Conservation (phyloP, 73 alveolate species). For the Paramecium pentaurelia region DNA sequence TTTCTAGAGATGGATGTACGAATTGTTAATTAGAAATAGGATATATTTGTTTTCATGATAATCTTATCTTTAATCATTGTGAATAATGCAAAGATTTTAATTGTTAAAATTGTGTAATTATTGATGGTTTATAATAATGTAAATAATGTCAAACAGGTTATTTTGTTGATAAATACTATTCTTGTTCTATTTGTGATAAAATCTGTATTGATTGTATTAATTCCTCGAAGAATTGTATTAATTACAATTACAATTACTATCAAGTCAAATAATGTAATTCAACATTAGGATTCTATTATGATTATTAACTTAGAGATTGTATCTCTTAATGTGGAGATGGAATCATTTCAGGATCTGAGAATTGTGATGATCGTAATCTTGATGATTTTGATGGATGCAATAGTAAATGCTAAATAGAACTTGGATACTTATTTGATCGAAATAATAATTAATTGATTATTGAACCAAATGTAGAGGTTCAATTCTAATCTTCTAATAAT, state of each 20-base stretch:
- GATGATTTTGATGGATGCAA: background rate
- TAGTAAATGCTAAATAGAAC: background rate
- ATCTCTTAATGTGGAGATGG: background rate
- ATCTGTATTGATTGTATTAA: background rate
- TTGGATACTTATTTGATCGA: background rate
- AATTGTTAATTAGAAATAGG: background rate
- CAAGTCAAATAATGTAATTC: background rate
- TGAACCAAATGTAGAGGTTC: background rate
- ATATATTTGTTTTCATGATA: background rate
- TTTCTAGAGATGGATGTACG: background rate
- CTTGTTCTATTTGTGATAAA: background rate
- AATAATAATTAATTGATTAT: background rate
- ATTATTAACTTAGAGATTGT: background rate
- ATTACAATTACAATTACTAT: background rate
- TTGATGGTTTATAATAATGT: background rate
- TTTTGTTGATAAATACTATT: background rate
- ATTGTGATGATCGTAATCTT: background rate
- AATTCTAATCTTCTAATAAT: background rate
- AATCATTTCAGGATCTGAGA: background rate
- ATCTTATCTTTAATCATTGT: conserved; percentile 25
- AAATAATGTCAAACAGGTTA: background rate
- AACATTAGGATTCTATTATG: background rate
- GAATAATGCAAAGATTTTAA: conserved; percentile 47
- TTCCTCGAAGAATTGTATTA: background rate
- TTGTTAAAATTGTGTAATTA: conserved; percentile 52